Conservation (phyloP, 2,329 filamentous ascomycete species). For the Triangularia setosa region DNA sequence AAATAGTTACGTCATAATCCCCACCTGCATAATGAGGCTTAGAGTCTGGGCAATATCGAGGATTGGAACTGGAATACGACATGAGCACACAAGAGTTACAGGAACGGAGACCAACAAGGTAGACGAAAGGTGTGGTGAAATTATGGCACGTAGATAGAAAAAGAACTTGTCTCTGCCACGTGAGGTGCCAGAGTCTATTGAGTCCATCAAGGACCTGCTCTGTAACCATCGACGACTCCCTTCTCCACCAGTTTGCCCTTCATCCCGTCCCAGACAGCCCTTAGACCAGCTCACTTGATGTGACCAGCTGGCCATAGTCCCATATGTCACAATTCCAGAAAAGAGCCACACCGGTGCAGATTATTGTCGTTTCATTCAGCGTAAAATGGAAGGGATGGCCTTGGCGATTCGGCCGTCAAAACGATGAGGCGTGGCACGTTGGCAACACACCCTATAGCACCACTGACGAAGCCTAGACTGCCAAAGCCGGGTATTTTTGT, state of each 20-base stretch:
- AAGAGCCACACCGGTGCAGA: slow-evolving; percentile 12
- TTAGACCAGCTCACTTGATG: background rate
- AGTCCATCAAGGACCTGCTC: background rate
- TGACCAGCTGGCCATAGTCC: background rate
- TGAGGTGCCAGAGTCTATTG: background rate
- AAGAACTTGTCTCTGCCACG: background rate
- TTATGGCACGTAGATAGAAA: background rate
- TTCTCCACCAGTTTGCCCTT: background rate
- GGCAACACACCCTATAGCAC: slow-evolving; percentile 22
- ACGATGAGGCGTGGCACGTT: slow-evolving; percentile 14
- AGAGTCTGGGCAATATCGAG: background rate
- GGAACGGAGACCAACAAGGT: background rate
- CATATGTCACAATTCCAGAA: slow-evolving; percentile 1
- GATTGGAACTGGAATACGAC: background rate
- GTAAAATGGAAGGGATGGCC: slow-evolving; percentile 18
- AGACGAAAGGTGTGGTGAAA: background rate
- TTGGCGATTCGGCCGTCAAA: slow-evolving; percentile 15
- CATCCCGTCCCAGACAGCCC: background rate
- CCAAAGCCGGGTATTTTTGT: slow-evolving; percentile 28
- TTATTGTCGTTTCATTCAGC: slow-evolving; percentile 26
- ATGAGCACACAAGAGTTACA: background rate
- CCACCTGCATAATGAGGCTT: background rate
- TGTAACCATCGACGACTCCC: background rate
- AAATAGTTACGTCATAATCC: background rate
- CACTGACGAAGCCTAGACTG: slow-evolving; percentile 21